Percentiles rank a stretch among this genome's conserved stretches.
Conservation (phyloP, 148 eudicot genomes). For the Chenopodium berlandieri region DNA sequence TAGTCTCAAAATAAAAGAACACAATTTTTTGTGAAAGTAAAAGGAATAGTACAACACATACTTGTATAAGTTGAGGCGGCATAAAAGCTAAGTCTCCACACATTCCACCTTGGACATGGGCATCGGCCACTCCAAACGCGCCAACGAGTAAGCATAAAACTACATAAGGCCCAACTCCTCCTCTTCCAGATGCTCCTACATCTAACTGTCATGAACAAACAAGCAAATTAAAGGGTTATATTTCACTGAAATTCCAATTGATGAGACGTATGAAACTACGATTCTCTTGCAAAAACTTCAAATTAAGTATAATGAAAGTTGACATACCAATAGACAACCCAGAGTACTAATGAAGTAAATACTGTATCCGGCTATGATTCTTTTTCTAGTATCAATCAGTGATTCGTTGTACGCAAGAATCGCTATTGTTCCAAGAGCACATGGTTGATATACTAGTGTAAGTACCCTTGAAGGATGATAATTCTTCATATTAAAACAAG, state of each 20-base stretch:
- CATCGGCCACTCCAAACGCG: conserved; percentile 66
- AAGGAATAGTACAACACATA: background rate
- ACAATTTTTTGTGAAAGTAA: too few relatives aligned
- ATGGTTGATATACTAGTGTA: conserved; percentile 70
- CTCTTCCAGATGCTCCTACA: conserved; percentile 56
- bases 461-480: conserved; percentile 80
- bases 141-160: conserved; percentile 53
- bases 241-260: background rate
- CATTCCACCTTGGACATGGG: conserved; percentile 69
- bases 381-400: conserved; percentile 47
- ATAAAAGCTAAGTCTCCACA: conserved; percentile 70
- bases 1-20: too few relatives aligned
- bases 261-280: too few relatives aligned
- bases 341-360: conserved; percentile 41
- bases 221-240: background rate
- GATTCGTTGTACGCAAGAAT: conserved; percentile 54
- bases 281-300: background rate
- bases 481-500: conserved; percentile 25
- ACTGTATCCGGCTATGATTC: conserved; percentile 54
- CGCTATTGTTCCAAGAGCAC: conserved; percentile 48
- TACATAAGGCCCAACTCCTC: conserved; percentile 47
- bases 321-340: conserved; percentile 33
- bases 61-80: conserved; percentile 69
- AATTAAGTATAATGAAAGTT: background rate
- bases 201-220: conserved; percentile 46